Evolutionary conservation across 371 early-diverging fungal genomes (phyloP).

Genomic region (Dinochytrium kinnereticum): DNA sequence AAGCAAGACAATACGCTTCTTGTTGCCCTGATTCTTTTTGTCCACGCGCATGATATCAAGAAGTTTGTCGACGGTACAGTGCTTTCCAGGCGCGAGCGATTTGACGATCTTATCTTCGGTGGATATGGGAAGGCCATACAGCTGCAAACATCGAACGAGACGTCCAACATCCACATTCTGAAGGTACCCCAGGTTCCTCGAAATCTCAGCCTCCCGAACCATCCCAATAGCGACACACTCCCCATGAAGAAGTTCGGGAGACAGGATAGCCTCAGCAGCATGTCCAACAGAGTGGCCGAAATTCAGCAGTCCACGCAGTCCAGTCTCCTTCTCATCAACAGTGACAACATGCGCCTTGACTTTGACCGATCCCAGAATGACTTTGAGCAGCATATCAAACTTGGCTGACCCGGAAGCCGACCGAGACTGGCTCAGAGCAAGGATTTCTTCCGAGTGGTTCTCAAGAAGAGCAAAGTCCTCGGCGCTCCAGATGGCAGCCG

Average conservation of each 20-base stretch:
- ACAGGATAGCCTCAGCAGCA: slow-evolving; percentile 91
- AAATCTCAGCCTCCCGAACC: slow-evolving; percentile 92
- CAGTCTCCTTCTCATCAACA: slow-evolving; percentile 93
- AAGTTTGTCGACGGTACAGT: slow-evolving; percentile 76
- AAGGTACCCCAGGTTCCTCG: slow-evolving; percentile 85
- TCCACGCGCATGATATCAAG: slow-evolving; percentile 93
- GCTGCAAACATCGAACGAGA: slow-evolving; percentile 80
- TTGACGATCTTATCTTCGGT: slow-evolving; percentile 77
- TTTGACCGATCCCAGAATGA: slow-evolving; percentile 85
- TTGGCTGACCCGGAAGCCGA: slow-evolving; percentile 5
- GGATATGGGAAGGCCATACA: slow-evolving; percentile 87
- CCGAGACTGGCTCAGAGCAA: slow-evolving; percentile 38
- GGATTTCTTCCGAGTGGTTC: slow-evolving; percentile 73
- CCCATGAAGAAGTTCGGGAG: slow-evolving; percentile 92
- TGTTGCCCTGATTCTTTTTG: slow-evolving; percentile 93
- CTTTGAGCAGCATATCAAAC: slow-evolving; percentile 72
- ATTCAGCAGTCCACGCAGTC: slow-evolving; percentile 93
- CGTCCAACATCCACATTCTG: slow-evolving; percentile 90
- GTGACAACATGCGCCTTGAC: slow-evolving; percentile 97
- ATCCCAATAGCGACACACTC: slow-evolving; percentile 96
- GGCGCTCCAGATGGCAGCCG: slow-evolving; percentile 91
- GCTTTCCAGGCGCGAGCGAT: slow-evolving; percentile 54
- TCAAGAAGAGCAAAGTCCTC: slow-evolving; percentile 89
- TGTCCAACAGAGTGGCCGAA: slow-evolving; percentile 98
- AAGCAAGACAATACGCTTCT: slow-evolving; percentile 92